phyloP scores from a whole-genome alignment of 2,329 filamentous ascomycete genomes.

The Diaporthe longicolla region DNA sequence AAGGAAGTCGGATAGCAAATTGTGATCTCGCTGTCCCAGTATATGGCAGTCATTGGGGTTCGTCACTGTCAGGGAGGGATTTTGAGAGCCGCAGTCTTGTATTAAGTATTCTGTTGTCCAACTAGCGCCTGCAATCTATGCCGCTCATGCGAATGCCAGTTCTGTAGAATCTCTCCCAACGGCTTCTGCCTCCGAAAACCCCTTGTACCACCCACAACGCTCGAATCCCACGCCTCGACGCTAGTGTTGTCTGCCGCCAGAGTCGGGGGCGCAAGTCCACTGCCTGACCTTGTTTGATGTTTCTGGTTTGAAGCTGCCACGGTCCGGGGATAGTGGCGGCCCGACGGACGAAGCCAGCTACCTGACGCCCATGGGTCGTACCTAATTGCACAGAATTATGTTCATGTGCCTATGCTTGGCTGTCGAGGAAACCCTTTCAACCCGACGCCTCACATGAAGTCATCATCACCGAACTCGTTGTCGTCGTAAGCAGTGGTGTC shows the following conservation, averaged over 20 bases:
- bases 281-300: background rate
- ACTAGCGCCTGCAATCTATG: constrained; percentile 31
- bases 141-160: constrained; percentile 10
- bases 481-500: constrained; percentile 85
- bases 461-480: constrained; percentile 82
- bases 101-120: constrained; percentile 32
- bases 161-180: background rate
- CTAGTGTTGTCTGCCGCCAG: background rate
- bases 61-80: background rate
- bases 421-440: constrained; percentile 6
- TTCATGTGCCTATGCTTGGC: constrained; percentile 1
- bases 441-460: constrained; percentile 41
- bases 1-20: constrained; percentile 51
- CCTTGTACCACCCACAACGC: constrained; percentile 1
- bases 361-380: background rate
- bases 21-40: constrained; percentile 23
- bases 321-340: background rate
- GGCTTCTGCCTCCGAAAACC: background rate
- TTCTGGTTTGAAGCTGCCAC: background rate
- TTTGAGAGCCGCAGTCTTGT: constrained; percentile 10
- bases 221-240: constrained; percentile 3
- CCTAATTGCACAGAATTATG: background rate
- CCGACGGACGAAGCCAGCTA: background rate
- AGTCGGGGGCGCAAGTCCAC: constrained; percentile 1
- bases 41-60: background rate